Evolutionary conservation across 1,284 basidiomycete genomes (phyloP).

Genomic region (Heterobasidion irregulare): DNA sequence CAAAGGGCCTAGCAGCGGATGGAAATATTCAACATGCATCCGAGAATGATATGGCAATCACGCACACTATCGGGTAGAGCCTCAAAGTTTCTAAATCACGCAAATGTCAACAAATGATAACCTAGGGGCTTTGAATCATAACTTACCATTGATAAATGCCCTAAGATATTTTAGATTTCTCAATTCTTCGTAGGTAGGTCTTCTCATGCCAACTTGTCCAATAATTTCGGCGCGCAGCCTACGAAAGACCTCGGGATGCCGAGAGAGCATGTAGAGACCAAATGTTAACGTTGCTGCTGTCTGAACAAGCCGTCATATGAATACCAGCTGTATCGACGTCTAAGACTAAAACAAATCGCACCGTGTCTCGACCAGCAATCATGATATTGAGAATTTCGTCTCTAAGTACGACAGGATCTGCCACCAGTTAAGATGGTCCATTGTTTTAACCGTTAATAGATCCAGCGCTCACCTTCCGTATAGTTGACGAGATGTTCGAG

Average conservation of each 20-base stretch:
- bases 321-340: background rate
- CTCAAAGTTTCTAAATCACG: constrained; percentile 24
- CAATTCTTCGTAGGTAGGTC: constrained; percentile 46
- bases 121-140: background rate
- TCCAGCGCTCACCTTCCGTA: constrained; percentile 25
- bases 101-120: background rate
- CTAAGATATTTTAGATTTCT: constrained; percentile 49
- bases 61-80: constrained; percentile 31
- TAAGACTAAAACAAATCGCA: constrained; percentile 12
- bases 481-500: constrained; percentile 30
- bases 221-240: constrained; percentile 50
- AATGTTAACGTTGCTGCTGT: constrained; percentile 47
- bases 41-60: constrained; percentile 10
- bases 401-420: constrained; percentile 26
- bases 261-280: constrained; percentile 44
- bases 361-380: constrained; percentile 34
- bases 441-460: background rate
- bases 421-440: background rate
- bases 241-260: constrained; percentile 34
- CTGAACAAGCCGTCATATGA: constrained; percentile 14
- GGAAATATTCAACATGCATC: background rate
- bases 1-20: constrained; percentile 7
- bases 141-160: constrained; percentile 50
- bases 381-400: constrained; percentile 40
- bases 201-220: constrained; percentile 26